These are phyloP conservation scores for Lactarius deliciosus DNA, from an alignment of 768 basidiomycete species.

Conservation along the genomic window DNA sequence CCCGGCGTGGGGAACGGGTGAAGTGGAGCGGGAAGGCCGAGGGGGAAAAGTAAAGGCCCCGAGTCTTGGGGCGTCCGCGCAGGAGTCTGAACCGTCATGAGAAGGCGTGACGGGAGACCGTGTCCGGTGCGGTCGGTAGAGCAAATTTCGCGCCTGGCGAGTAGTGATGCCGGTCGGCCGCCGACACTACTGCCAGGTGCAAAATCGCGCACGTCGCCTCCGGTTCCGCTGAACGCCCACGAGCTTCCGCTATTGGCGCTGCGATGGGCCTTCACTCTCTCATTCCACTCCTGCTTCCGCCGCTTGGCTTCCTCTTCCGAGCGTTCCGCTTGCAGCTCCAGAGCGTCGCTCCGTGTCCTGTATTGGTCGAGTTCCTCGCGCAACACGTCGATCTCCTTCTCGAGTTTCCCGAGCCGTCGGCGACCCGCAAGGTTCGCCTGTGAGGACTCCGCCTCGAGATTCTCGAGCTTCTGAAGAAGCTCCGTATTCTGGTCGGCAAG, in stretches of 20 bases:
- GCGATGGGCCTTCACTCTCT: constrained; percentile 53
- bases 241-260: constrained; percentile 32
- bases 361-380: constrained; percentile 75
- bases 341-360: constrained; percentile 65
- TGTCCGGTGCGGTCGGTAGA: constrained; percentile 12
- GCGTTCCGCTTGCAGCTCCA: constrained; percentile 63
- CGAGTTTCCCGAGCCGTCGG: constrained; percentile 66
- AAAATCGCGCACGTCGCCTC: constrained; percentile 50
- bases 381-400: constrained; percentile 76
- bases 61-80: not conserved
- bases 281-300: constrained; percentile 48
- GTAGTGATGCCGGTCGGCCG: constrained; percentile 18
- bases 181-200: constrained; percentile 54
- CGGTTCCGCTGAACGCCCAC: constrained; percentile 33
- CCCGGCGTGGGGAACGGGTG: constrained; percentile 11
- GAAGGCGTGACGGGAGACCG: not conserved
- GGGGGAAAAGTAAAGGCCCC: constrained; percentile 33
- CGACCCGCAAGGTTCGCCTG: constrained; percentile 67
- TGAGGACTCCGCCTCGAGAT: constrained; percentile 67
- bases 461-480: constrained; percentile 70
- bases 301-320: constrained; percentile 38
- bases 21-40: constrained; percentile 6
- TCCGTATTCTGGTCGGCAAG: constrained; percentile 85
- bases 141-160: not conserved
- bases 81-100: not conserved